These are phyloP conservation scores for Hygrocybe punicea DNA, from an alignment of 768 basidiomycete species.

Conservation along the genomic window DNA sequence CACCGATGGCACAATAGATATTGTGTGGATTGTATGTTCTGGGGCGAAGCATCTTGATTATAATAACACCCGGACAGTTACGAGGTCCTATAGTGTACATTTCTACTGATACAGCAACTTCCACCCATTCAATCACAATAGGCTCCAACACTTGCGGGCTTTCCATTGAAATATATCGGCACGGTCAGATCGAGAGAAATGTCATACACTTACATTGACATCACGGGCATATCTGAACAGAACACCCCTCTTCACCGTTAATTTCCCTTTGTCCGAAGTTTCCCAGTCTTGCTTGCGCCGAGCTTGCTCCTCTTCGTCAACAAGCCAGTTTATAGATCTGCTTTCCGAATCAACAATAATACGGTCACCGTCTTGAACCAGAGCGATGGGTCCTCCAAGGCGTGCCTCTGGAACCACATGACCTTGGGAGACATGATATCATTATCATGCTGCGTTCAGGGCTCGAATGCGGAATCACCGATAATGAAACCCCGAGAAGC, in stretches of 20 bases:
- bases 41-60: too few species aligned
- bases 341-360: conserved; percentile 70
- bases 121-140: conserved; percentile 62
- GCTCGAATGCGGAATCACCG: conserved; percentile 52
- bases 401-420: conserved; percentile 62
- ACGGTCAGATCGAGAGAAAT: not conserved
- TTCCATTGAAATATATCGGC: conserved; percentile 8
- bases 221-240: conserved; percentile 80
- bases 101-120: not conserved
- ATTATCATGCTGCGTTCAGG: not conserved
- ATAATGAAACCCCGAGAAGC: conserved; percentile 58
- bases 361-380: conserved; percentile 78
- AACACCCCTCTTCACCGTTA: conserved; percentile 71
- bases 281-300: conserved; percentile 66
- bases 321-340: conserved; percentile 67
- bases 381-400: conserved; percentile 82
- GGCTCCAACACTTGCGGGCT: conserved; percentile 82
- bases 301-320: conserved; percentile 62
- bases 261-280: conserved; percentile 54
- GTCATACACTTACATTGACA: conserved; percentile 67
- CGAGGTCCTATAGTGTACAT: too few species aligned
- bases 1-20: not conserved
- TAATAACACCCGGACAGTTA: too few species aligned
- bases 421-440: conserved; percentile 12
- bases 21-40: too few species aligned